Base-by-base conservation (phyloP, 768 basidiomycete species). In the Gyrodon lividus region DNA sequence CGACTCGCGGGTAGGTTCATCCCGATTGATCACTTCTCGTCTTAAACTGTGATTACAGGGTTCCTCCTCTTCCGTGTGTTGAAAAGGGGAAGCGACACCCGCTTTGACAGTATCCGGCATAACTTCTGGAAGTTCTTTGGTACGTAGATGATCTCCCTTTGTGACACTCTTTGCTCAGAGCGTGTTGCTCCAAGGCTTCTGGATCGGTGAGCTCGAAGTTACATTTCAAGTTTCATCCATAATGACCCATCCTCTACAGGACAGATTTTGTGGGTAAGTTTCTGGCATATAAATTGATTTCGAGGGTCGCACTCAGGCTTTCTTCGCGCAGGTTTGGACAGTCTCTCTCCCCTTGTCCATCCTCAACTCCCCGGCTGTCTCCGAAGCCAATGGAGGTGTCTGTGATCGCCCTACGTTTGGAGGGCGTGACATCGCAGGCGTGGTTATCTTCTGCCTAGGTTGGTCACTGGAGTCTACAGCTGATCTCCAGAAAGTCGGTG, bases 31-130 rank as follows among this genome's bases (percentile, higher is more conserved):
- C 6, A 12, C 23, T 24, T n/a, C 28, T 26, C 13, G 3, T 26
- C 12, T 17, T 17, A 17, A 20, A 8, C 17, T 7, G 23, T 22
- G 13, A 42, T n/a, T 42, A 16, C 42, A 75, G 84, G 80, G 0
- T 89, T 87, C 66, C 71, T 87, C 5, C 74, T 87, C 23, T 83
- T 80, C 67, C 79, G 86, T n/a, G 84, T 89, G 5, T 60, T 89
- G 39, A 85, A 83, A 60, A 81, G 74, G 7, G 85, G 85, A 2
- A 80, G 77, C 57, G 86, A 89, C 57, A 74, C 71, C 4, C 77
- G 86, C 1, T 87, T 87, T 60, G 84, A 89, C 57, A 77, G 82
- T 16, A 86, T 87, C 46, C 72, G 86, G 5, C 74, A 74, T 2
- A 75, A 82, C 65, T 86, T 87, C 65, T 79, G 81, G 71, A 82